Evolutionary conservation across 306 rosid genomes (phyloP), one percentile per base, ranked within the genome.

Genomic region (Mucuna pruriens): DNA sequence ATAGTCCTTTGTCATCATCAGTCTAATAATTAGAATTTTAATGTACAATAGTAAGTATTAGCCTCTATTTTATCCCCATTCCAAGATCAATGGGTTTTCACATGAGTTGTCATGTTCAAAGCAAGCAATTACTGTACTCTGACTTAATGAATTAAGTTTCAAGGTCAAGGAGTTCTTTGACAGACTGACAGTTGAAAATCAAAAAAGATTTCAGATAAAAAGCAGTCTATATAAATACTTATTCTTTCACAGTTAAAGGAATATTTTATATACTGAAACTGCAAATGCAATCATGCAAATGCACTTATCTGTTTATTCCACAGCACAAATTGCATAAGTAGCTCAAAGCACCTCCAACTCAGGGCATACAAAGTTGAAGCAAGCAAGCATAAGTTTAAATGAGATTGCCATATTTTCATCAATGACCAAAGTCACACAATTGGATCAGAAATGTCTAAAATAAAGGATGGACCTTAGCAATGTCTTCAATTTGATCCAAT

Each of bases 401-500:
- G 49, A 20, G 34, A 62, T 77, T 16, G 58, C 22, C 36, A 76
- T 48, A 73, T 49, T 78, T 64, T 38, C 76, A 58, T 63, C 73
- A 64, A 65, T 65, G 83, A 63, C 61, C 31, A 31, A 82, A 71
- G 39, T 52, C 81, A 63, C 60, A 66, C 51, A 76, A 77, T 49
- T 76, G 82, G 72, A 84, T 75, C 48, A 44, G 71, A 78, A 82
- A n/a, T 57, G 81, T 76, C 71, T 19, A 40, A 78, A 77, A 51
- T 48, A 64, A 31, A 45, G 39, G 62, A 75, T 89, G 9, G 85
- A 95, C 99, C 99, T 96, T 91, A 54, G 98, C 91, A 75, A 96
- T 92, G 88, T 94, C 95, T 91, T 96, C 99, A 65, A 96, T 96
- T 92, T 96, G 99, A 92, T 96, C 99, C 86, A 94, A 87, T 63